phyloP scores from a whole-genome alignment of 352 stramenopile species.

The Pythium aphanidermatum region DNA sequence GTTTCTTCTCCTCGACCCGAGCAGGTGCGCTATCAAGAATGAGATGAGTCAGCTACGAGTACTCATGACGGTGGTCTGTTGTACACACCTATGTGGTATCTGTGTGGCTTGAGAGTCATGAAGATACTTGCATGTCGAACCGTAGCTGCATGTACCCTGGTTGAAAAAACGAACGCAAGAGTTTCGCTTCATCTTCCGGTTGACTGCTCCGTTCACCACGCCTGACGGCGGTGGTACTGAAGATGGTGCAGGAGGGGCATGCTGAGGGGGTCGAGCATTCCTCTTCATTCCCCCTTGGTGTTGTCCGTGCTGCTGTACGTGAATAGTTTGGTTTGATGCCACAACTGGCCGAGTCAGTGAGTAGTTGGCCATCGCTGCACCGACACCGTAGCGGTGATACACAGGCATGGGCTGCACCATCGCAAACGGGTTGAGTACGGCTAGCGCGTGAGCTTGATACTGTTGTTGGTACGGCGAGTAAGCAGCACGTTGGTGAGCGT shows the following conservation, averaged over 20 bases:
- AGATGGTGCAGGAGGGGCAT: neutral
- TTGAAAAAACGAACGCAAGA: conserved; percentile 47
- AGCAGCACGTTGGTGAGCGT: neutral
- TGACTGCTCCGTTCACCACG: no score
- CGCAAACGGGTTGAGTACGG: no score
- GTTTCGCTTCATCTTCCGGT: no score
- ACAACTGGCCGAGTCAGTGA: neutral
- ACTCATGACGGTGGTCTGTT: no score
- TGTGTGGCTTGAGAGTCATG: conserved; percentile 22
- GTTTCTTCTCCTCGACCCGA: no score
- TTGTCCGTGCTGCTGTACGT: no score
- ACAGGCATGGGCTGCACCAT: neutral
- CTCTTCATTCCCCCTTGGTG: no score
- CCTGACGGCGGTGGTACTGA: neutral
- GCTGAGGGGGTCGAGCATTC: no score
- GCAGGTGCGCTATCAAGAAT: no score
- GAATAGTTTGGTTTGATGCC: neutral
- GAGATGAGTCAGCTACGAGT: no score
- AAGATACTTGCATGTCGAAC: conserved; percentile 47
- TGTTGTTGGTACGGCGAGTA: conserved; percentile 4
- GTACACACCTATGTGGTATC: conserved; percentile 8
- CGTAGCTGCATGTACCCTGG: conserved; percentile 40
- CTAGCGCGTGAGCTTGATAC: no score
- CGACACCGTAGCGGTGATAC: conserved; percentile 1
- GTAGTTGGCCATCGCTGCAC: neutral